Conservation (phyloP, 2,329 filamentous ascomycete species). For the Aspergillus aculeatus region DNA sequence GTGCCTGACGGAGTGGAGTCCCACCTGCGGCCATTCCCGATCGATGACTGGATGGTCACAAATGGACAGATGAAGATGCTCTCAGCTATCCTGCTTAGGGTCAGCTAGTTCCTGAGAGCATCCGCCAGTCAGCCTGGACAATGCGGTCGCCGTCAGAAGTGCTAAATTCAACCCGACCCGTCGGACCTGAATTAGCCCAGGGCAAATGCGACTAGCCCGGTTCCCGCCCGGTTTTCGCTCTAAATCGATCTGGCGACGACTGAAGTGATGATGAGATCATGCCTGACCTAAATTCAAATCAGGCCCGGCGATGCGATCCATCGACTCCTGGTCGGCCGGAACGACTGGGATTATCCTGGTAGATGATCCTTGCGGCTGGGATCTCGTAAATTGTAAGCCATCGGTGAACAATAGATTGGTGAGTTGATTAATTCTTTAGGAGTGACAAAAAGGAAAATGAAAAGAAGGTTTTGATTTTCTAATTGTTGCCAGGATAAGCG, state of each 20-base stretch:
- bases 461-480: background rate
- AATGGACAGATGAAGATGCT: background rate
- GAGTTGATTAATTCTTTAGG: no score
- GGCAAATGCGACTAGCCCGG: background rate
- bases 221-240: background rate
- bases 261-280: constrained; percentile 17
- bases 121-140: background rate
- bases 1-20: constrained; percentile 4
- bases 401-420: background rate
- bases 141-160: background rate
- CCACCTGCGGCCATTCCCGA: background rate
- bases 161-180: background rate
- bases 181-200: constrained; percentile 1
- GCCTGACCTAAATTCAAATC: constrained; percentile 18
- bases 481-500: background rate
- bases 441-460: background rate
- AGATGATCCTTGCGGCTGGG: background rate
- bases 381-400: background rate
- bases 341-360: background rate
- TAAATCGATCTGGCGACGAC: background rate
- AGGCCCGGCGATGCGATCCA: background rate
- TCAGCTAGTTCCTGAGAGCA: background rate
- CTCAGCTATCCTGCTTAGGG: background rate
- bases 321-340: background rate
- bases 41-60: constrained; percentile 2